Evolutionary conservation across 1,284 basidiomycete genomes (phyloP).

Genomic region (Mycena citricolor): DNA sequence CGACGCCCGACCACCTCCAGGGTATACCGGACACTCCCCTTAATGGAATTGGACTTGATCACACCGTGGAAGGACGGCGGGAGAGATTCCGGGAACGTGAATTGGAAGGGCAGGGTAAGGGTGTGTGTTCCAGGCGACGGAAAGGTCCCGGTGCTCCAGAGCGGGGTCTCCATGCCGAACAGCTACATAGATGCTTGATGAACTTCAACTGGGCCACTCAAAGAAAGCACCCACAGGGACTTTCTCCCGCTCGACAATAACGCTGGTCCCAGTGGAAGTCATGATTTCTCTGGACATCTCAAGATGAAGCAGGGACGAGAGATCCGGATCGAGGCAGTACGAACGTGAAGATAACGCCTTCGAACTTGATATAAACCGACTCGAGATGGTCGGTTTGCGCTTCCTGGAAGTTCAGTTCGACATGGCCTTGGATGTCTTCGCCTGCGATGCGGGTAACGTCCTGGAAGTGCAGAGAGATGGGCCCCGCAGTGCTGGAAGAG

Average conservation of each 20-base stretch:
- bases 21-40: slow-evolving; percentile 10
- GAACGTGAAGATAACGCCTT: slow-evolving; percentile 10
- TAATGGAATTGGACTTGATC: no score
- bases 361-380: slow-evolving; percentile 11
- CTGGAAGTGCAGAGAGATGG: slow-evolving; percentile 14
- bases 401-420: slow-evolving; percentile 15
- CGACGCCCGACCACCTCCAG: slow-evolving; percentile 20
- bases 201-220: no score
- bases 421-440: slow-evolving; percentile 10
- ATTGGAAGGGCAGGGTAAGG: slow-evolving; percentile 12
- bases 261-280: no score
- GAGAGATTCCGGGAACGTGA: slow-evolving; percentile 6
- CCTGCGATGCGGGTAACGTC: slow-evolving; percentile 14
- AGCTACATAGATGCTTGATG: no score
- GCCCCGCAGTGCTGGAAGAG: slow-evolving; percentile 4
- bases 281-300: no score
- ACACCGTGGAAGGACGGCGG: slow-evolving; percentile 16
- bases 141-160: slow-evolving; percentile 17
- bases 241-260: no score
- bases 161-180: not conserved
- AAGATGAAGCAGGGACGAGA: no score
- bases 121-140: slow-evolving; percentile 15
- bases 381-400: slow-evolving; percentile 18
- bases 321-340: not conserved
- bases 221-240: no score